Base-by-base conservation (phyloP, 257 asterid genomes). In the Buddleja alternifolia region DNA sequence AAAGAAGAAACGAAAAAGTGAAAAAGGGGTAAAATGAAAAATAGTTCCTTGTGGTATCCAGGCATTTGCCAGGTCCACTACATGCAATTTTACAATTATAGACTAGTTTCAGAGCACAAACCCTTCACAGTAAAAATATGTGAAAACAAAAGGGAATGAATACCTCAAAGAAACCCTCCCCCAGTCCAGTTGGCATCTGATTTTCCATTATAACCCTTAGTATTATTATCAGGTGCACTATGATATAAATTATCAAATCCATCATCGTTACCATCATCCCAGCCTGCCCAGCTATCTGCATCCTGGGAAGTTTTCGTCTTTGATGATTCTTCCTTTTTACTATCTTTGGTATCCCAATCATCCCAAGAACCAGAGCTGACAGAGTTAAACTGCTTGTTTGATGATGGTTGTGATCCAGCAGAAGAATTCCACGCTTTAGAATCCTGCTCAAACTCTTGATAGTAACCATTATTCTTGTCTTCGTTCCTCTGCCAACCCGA, bases 181-280 rank as follows among this genome's bases (percentile, higher is more conserved):
- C 68, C 89, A 1, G 80, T 73, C 97, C 97, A 92, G 69, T 87
- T 80, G 39, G 70, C 29, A 29, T 85, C 96, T 8, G 89, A 76
- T 70, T 87, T 89, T 21, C 86, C 89, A 70, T 77, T 79, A 60
- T 81, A 61, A 67, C 80, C 85, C 44, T 14, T 69, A n/a, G 68
- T 51, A 71, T 88, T 88, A 39, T 66, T 73, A 72, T 75, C 82
- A 34, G 95, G 53, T 57, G 84, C 81, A 68, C 77, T 80, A 14
- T 79, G 89, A 72, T 83, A 67, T 56, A 73, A 78, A 55, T 75
- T 71, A 45, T 80, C 85, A 16, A 54, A 80, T 45, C 77, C 87
- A 25, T 86, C 92, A 44, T 90, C 98, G 57, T 90, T 86, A 29
- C n/a, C n/a, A n/a, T 90, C 98, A 36, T 90, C 98, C 98, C 98